A percentile compares a stretch with the other conserved stretches of the same genome.
Evolutionary conservation across 2,329 filamentous ascomycete species (phyloP).

Genomic region (Nectriaceae sp.): DNA sequence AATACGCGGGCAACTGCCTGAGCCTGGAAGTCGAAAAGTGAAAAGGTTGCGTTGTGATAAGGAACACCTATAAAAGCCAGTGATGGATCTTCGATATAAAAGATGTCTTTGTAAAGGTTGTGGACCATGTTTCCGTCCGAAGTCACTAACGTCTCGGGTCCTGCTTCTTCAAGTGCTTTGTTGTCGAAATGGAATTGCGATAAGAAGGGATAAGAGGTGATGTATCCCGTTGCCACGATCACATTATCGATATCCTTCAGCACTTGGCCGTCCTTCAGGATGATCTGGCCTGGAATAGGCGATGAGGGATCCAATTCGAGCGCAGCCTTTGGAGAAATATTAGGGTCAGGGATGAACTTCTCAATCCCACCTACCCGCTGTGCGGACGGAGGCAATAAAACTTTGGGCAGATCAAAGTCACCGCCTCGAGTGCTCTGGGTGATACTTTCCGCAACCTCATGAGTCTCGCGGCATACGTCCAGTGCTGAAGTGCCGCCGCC

Average conservation of each 20-base stretch:
- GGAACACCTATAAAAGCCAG: conserved; percentile 66
- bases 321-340: background rate
- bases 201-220: conserved; percentile 67
- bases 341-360: conserved; percentile 41
- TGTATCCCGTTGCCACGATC: conserved; percentile 69
- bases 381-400: conserved; percentile 54
- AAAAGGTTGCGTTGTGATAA: conserved; percentile 68
- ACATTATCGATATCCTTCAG: conserved; percentile 61
- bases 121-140: conserved; percentile 63
- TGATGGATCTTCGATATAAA: conserved; percentile 68
- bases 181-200: conserved; percentile 45
- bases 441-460: conserved; percentile 37
- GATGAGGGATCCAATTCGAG: conserved; percentile 21
- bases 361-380: conserved; percentile 54
- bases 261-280: conserved; percentile 53
- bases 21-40: conserved; percentile 70
- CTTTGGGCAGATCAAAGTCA: conserved; percentile 57
- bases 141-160: conserved; percentile 58
- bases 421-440: conserved; percentile 58
- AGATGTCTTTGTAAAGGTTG: conserved; percentile 71
- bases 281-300: conserved; percentile 50
- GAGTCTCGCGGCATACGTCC: conserved; percentile 44
- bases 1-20: conserved; percentile 60
- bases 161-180: conserved; percentile 45
- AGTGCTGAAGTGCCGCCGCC: conserved; percentile 52